phyloP scores from a whole-genome alignment of 2,329 filamentous ascomycete genomes.

The Aspergillus cejpii region DNA sequence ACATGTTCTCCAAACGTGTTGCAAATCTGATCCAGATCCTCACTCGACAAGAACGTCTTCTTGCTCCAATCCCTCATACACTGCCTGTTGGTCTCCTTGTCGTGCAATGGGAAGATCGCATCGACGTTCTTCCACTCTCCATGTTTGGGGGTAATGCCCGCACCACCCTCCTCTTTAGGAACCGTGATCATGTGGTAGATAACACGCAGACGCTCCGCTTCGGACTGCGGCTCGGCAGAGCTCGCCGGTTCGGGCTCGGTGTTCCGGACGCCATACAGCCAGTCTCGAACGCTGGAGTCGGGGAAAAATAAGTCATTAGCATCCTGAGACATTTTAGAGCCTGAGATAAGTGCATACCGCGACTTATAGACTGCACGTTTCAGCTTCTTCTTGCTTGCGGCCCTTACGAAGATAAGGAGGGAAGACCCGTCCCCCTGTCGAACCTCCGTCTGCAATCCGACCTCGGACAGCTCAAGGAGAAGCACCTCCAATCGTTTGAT shows the following conservation, averaged over 20 bases:
- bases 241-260: slow-evolving; percentile 65
- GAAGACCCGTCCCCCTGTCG: slow-evolving; percentile 69
- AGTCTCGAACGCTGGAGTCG: slow-evolving; percentile 69
- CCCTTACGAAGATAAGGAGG: slow-evolving; percentile 76
- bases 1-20: slow-evolving; percentile 64
- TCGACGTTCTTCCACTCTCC: slow-evolving; percentile 68
- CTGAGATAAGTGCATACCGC: slow-evolving; percentile 42
- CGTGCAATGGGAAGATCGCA: slow-evolving; percentile 72
- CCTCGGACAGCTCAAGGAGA: slow-evolving; percentile 64
- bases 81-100: slow-evolving; percentile 65
- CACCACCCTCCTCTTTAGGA: slow-evolving; percentile 66
- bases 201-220: slow-evolving; percentile 80
- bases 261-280: slow-evolving; percentile 83
- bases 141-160: slow-evolving; percentile 64
- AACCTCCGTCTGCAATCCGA: slow-evolving; percentile 81
- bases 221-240: slow-evolving; percentile 73
- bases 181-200: slow-evolving; percentile 80
- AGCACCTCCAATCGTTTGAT: slow-evolving; percentile 72
- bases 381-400: slow-evolving; percentile 65
- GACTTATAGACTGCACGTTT: slow-evolving; percentile 77
- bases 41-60: slow-evolving; percentile 42
- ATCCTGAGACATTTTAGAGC: too few species aligned
- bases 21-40: slow-evolving; percentile 68
- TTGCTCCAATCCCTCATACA: slow-evolving; percentile 72
- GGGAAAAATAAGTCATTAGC: slow-evolving; percentile 1